A percentile compares a stretch with the other conserved stretches of the same genome.
These are phyloP conservation scores for Sporothrix pseudoabietina DNA, from an alignment of 2,329 filamentous ascomycete genomes.

Conservation along the genomic window DNA sequence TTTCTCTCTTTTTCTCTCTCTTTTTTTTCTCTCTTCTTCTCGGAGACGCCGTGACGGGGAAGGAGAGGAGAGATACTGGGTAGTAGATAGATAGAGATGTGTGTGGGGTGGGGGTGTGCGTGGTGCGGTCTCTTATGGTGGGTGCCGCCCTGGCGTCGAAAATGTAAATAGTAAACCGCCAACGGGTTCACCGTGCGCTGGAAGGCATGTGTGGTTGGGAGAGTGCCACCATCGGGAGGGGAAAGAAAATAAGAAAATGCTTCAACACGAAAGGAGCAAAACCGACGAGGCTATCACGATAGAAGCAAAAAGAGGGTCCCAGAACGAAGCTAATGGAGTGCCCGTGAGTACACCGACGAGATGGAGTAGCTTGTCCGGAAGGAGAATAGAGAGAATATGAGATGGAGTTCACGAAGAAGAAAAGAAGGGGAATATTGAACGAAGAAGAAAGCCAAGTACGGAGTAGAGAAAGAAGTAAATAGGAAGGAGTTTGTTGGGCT, in stretches of 20 bases:
- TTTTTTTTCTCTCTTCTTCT: background rate
- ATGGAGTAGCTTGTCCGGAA: background rate
- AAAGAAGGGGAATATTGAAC: background rate
- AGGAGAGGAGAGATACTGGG: background rate
- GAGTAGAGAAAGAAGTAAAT: background rate
- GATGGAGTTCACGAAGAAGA: background rate
- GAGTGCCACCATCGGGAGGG: background rate
- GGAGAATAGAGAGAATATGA: background rate
- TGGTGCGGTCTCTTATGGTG: background rate
- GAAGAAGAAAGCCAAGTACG: background rate
- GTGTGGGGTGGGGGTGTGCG: background rate
- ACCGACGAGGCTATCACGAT: background rate
- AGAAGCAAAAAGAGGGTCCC: background rate
- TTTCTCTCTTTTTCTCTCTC: background rate
- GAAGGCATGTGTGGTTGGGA: background rate
- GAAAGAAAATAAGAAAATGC: background rate
- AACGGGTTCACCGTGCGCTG: background rate
- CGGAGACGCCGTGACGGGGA: constrained; percentile 20
- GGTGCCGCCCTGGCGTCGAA: background rate
- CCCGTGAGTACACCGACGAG: background rate
- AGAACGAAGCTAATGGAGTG: background rate
- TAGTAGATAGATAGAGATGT: background rate
- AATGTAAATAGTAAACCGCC: background rate
- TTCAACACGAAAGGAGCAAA: background rate
- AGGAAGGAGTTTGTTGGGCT: background rate